Evolutionary conservation across 1,139 yeast genomes (phyloP), one percentile per base, ranked within the genome.

Genomic region (Pneumocystis murina): DNA sequence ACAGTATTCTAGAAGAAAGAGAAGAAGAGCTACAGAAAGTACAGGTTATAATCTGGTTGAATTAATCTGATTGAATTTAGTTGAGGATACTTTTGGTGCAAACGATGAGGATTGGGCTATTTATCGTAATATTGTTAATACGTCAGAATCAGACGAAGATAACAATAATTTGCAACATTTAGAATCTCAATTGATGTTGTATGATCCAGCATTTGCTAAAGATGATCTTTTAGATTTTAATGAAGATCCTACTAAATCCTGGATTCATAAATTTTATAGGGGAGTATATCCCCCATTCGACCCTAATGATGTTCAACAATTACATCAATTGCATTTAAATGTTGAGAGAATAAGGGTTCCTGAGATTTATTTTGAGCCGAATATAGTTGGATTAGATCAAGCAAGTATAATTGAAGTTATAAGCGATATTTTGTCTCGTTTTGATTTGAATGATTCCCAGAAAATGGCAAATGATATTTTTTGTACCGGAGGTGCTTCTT

Each of bases 61-160:
- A 24, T 10, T 24, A 10, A 12, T 24, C 30, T 71, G 61, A 63
- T 33, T 35, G 62, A 89, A 87, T 71, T 96, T 89, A 72, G 95
- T 95, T 14, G 90, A 85, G 71, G 97, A 91, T 74, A 89, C 91
- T 0, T 92, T 92, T 75, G 97, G 97, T 66, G 92, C 97, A 3
- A 86, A 90, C 71, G 98, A 92, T 72, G 96, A 87, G 64, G 98
- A 92, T 73, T 92, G 97, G 97, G 82, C 87, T 58, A 84, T 90
- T 30, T 92, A 92, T 73, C 81, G 95, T 70, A 95, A 89, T 70
- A 86, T 90, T 62, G 83, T 90, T 28, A 84, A 83, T 67, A 85
- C 80, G 16, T 84, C 84, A 33, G 86, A 88, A 68, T 84, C 82
- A 63, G 91, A 85, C 67, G 84, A 85, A 63, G 82, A 84, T 66